These are phyloP conservation scores for Pouteria glomerata DNA, from an alignment of 148 eudicot species.

Conservation along the genomic window DNA sequence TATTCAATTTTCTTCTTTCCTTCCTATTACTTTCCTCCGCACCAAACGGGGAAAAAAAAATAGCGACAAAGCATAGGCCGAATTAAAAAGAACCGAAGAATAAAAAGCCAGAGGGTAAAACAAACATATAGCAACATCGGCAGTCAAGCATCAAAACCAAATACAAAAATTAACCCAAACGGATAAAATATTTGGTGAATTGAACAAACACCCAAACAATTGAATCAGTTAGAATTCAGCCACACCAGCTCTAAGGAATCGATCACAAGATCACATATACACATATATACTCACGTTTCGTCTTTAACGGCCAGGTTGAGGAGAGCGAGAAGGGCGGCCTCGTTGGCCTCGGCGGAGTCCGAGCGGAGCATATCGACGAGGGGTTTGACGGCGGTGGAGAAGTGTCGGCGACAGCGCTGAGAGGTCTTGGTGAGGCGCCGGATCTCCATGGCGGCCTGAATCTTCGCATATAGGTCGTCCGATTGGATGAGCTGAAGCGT, in stretches of 20 bases:
- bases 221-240: neutral
- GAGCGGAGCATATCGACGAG: constrained; percentile 79
- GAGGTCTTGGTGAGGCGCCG: constrained; percentile 95
- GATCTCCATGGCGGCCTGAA: constrained; percentile 79
- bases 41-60: neutral
- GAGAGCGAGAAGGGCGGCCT: constrained; percentile 81
- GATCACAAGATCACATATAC: neutral
- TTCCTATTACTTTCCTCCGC: neutral
- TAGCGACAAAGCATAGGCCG: neutral
- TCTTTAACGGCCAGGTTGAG: constrained; percentile 97
- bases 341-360: constrained; percentile 41
- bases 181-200: neutral
- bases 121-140: constrained; percentile 11
- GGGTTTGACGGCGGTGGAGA: constrained; percentile 55
- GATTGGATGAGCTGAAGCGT: constrained; percentile 56
- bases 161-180: neutral
- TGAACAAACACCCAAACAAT: neutral
- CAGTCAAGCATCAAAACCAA: neutral
- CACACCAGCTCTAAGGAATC: neutral
- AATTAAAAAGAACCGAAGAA: neutral
- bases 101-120: constrained; percentile 8
- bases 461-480: constrained; percentile 27
- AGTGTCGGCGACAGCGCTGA: constrained; percentile 75
- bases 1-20: neutral
- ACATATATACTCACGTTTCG: constrained; percentile 53